Evolutionary conservation across 108 stramenopile genomes (phyloP), one percentile per base, ranked within the genome.

Genomic region (Cyclotella sp.): DNA sequence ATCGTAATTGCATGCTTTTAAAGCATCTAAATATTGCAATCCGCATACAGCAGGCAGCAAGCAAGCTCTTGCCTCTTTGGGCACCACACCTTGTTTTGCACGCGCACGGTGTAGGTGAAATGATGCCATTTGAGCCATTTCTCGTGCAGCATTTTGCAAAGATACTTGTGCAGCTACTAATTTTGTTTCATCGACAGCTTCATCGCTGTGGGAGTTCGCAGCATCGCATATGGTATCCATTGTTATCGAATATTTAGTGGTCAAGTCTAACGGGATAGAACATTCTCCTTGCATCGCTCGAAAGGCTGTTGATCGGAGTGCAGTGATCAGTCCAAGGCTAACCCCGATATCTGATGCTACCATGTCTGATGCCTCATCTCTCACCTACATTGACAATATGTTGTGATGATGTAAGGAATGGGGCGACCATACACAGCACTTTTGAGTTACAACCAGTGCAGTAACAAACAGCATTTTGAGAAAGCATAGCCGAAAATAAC

Each of bases 271-370:
- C 8, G 93, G 93, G 42, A 93, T 87, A 29, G 90, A 65, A 41
- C 81, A 84, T 88, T 94, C 91, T 11, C 88, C 93, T 26, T 82
- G 84, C 14, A 81, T 39, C 0, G 77, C 84, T 14, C 90, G 83
- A 65, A 88, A 80, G 14, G 79, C 72, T 28, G 88, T 86, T 0
- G 88, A 86, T 61, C 93, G 83, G 1, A 94, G 60, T 19, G 90
- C 88, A 10, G 84, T 92, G 18, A 83, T 73, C 16, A 94, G 63
- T 5, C 93, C 93, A 14, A 91, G 82, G n/a, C 89, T 89, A 0
- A 91, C 89, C 9, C 93, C 93, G 27, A 88, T 89, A 74, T 91
- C 81, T 39, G 89, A 86, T 16, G 90, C 91, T 0, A 88, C 87
- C 39, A 57, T 34, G 74, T 94, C 93, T 10, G 88, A 79, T 40